Base-by-base conservation (phyloP, 202 grass and related monocot genomes). In the Panicum virgatum region DNA sequence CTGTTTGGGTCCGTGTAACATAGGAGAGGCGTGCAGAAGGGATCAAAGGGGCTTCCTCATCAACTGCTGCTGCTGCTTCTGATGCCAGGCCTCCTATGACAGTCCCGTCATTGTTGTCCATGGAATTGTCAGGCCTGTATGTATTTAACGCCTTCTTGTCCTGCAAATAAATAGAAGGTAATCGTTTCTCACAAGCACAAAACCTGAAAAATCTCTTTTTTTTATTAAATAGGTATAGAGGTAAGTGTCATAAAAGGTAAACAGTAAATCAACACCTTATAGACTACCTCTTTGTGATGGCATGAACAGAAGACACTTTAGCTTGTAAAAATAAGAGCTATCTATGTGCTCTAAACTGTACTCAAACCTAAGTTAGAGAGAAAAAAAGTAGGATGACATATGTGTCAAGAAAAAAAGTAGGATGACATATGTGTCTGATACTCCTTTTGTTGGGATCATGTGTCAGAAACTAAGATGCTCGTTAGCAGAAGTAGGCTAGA, bases 1-100 rank as follows among this genome's bases (percentile, higher is more conserved):
- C 86, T 60, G 80, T 91, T 88, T 93, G 91, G 73, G 84, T 91
- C 62, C 93, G 80, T 29, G 86, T 92, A 89, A 93, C 82, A 82
- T 97, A 93, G 47, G 96, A 90, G 71, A 95, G 56, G 25, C 88
- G 94, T 10, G 89, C 84, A 18, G 92, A 88, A 61, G 84, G 92
- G 73, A 98, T 80, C 79, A 98, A 88, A 73, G 87, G 90, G 60
- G 92, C 80, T 88, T 95, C 96, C 89, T 98, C 92, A 72, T 98
- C 96, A 53, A 73, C 78, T 32, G 47, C 73, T 36, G 85, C 73
- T 47, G 85, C 73, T 20, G 69, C 73, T 86, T 94, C 94, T 72
- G 86, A 91, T 62, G 76, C 67, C 88, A 60, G 23, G 60, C 47
- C 61, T 72, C 88, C 89, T 51, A 54, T 26, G 54, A 77, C 51